Base-by-base conservation (phyloP, 306 rosid species). In the Quillaja saponaria region DNA sequence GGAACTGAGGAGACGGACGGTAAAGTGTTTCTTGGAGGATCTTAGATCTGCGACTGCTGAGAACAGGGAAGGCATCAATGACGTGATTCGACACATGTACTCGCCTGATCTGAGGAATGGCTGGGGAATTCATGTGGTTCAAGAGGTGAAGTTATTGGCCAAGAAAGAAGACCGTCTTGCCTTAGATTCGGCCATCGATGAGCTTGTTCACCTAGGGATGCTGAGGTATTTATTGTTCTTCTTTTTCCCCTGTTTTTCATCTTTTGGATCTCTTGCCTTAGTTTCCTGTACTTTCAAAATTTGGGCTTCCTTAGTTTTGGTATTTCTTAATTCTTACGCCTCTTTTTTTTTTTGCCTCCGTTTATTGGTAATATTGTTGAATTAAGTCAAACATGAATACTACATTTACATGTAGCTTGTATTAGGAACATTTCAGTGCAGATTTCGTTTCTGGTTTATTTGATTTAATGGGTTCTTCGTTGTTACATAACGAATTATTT, bases 81-180 rank as follows among this genome's bases (percentile, higher is more conserved):
- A 72, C 19, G 98, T 82, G 50, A 84, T 88, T 53, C 69, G 85
- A 73, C 92, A 92, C 54, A 84, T 92, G 86, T 92, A 88, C 71
- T 77, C 87, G 42, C 95, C 98, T 17, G 98, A 92, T 92, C 95
- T 92, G 76, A 83, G 40, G 61, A 75, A 67, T 37, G 96, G 98
- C 44, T 92, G 98, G 98, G 98, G 98, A 28, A 78, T 92, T 38
- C 96, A 92, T 48, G 86, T 92, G 13, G 95, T 88, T 55, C 98
- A 92, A 76, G 98, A 92, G 85, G 88, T 92, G 69, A 92, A 88
- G 77, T 73, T 88, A 63, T 72, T 92, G 86, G 96, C 95, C 11
- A 86, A 80, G 85, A 92, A 88, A 63, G 90, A 76, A 31, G 94
- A 86, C 74, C 89, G 98, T 34, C 55, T 64, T 46, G 61, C 82